A percentile compares a stretch with the other conserved stretches of the same genome.
Evolutionary conservation across 2,329 filamentous ascomycete species (phyloP).

Genomic region (Ophiocordyceps robertsii): DNA sequence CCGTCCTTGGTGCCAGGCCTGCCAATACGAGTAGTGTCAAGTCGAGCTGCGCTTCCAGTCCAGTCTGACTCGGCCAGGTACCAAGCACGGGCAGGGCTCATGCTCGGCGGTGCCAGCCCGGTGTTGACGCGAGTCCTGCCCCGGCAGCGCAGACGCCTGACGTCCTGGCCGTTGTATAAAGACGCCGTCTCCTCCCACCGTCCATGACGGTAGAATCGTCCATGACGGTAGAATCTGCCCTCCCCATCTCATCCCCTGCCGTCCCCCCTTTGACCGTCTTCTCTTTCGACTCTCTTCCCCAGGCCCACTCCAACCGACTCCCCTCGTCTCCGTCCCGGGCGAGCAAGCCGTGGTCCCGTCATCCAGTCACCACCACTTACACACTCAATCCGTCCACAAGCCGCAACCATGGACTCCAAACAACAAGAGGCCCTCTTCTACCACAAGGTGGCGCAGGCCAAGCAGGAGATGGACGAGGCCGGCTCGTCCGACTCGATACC

Average conservation of each 20-base stretch:
- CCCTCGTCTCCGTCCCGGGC: no score
- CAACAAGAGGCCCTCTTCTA: constrained; percentile 13
- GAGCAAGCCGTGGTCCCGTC: no score
- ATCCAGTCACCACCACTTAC: constrained; percentile 2
- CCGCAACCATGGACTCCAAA: constrained; percentile 5
- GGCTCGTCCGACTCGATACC: constrained; percentile 12
- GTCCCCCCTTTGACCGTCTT: background rate
- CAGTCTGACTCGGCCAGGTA: background rate
- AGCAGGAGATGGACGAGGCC: constrained; percentile 14
- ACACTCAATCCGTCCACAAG: background rate
- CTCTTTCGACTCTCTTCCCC: constrained; percentile 3
- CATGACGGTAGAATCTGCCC: constrained; percentile 18
- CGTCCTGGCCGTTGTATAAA: constrained; percentile 20
- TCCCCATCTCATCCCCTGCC: constrained; percentile 2
- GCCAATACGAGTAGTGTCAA: no score
- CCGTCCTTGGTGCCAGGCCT: no score
- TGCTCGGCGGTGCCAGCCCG: background rate
- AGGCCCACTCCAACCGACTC: no score
- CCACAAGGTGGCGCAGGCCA: constrained; percentile 15
- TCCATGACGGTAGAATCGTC: constrained; percentile 29
- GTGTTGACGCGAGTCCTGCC: background rate
- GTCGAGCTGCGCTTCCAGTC: no score
- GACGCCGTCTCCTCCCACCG: constrained; percentile 18
- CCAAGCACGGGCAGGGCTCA: background rate
- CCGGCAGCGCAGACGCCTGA: background rate